Base-by-base conservation (phyloP, 768 basidiomycete genomes). In the Mycena latifolia region DNA sequence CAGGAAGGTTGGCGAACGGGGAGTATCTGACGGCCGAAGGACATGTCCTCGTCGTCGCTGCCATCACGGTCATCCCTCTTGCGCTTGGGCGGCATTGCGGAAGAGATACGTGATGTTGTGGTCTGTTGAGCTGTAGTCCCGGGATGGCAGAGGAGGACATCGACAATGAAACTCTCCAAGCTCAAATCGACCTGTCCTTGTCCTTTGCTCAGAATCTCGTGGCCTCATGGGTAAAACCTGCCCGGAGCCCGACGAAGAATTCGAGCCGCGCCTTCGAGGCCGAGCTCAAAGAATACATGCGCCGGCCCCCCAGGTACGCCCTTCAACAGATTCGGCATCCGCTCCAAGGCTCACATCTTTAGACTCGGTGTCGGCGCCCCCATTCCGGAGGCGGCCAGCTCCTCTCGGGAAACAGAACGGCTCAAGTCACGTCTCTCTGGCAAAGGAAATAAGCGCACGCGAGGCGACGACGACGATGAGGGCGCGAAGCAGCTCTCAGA, bases 1-100 rank as follows among this genome's bases (percentile, higher is more conserved):
- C 74, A n/a, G 92, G 91, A 54, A 95, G 84, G 71, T 89, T 84
- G 22, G 93, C 93, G n/a, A n/a, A 95, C 91, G 20, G 93, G 93
- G 4, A 95, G 82, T 27, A 86, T 91, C 77, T 93, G 92, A 67
- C 79, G 87, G 46, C 92, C 92, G 55, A 87, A 84, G 10, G 83
- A 75, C 18, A 85, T 81, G 55, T 90, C 88, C 0, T 92, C 91
- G 10, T 87, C 86, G 48, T 90, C 88, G 82, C 85, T 70, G 17
- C 84, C 83, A 22, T 85, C 83, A 3, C 73, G 48, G 14, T 86
- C 81, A 7, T 82, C 80, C 69, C 85, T 77, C 75, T 55, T 55
- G 25, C 55, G 55, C n/a, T 55, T 55, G 10, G 62, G 63, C 39
- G 48, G 55, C 63, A 64, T 64, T 31, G 35, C 33, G 88, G 91